phyloP scores from a whole-genome alignment of 805 yeast species.

The Metschnikowia hibisci region DNA sequence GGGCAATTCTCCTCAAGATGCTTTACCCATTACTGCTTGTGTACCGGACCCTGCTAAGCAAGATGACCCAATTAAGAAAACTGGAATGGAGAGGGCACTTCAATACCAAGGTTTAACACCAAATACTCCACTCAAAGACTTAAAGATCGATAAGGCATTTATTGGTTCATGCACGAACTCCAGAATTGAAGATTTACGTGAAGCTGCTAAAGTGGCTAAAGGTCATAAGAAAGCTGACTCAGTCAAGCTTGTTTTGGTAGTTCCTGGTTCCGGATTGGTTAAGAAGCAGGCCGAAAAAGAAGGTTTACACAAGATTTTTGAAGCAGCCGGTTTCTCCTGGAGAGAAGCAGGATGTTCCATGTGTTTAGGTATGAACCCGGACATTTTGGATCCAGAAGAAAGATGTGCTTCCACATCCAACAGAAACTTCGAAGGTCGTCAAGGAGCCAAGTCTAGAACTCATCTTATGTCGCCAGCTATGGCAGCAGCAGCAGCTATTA shows the following conservation, averaged over 20 bases:
- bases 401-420: constrained; percentile 98
- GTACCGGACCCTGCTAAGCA: constrained; percentile 87
- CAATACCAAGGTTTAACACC: constrained; percentile 88
- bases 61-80: constrained; percentile 66
- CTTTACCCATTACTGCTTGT: constrained; percentile 83
- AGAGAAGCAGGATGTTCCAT: constrained; percentile 99
- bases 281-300: constrained; percentile 91
- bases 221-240: constrained; percentile 83
- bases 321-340: constrained; percentile 95
- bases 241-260: constrained; percentile 82
- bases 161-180: constrained; percentile 98
- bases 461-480: constrained; percentile 98
- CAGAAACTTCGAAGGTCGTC: constrained; percentile 98
- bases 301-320: constrained; percentile 88
- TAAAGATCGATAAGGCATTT: constrained; percentile 86
- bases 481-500: constrained; percentile 98
- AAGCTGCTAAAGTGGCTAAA: constrained; percentile 88
- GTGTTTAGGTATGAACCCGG: constrained; percentile 99
- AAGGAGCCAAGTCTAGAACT: constrained; percentile 93
- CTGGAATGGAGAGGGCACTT: constrained; percentile 89
- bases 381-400: constrained; percentile 89
- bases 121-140: constrained; percentile 71
- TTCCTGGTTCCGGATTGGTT: constrained; percentile 96
- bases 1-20: constrained; percentile 99
- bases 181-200: constrained; percentile 93